Evolutionary conservation across 164 flowering plant species (phyloP), one percentile per base, ranked within the genome.

Genomic region (Chloranthus sessilifolius): DNA sequence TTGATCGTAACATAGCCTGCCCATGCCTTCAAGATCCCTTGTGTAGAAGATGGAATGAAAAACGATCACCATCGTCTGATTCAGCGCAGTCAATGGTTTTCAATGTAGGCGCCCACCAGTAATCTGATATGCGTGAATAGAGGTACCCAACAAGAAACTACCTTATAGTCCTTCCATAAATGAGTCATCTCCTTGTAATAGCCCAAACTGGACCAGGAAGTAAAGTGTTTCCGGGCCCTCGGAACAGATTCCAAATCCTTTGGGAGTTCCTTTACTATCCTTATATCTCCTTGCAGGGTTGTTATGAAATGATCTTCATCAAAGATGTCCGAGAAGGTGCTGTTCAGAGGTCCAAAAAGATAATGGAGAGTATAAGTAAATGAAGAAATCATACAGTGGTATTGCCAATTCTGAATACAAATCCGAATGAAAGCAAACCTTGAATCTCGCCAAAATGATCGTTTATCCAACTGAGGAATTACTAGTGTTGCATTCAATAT

Each of bases 401-500:
- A n/a, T n/a, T n/a, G n/a, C n/a, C n/a, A n/a, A n/a, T 14, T 23
- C 9, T 7, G 24, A 26, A 47, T 23, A 38, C 48, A 36, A 30
- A 23, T 41, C 16, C 16, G 24, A 14, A n/a, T 15, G 39, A 22
- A 51, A 56, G 30, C 47, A 45, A 40, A 92, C 99, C 99, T 92
- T 51, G 95, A 69, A 67, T 92, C 99, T 56, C 67, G 72, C 99
- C 99, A 92, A 51, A 86, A 92, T 55, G 99, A 92, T 20, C 76
- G 78, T 53, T 67, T 84, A 63, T 92, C 99, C 53, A 89, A 67
- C 58, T 82, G 82, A 69, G 99, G 99, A 68, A 92, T 79, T n/a
- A 92, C 95, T 49, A 92, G 60, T 17, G 99, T 88, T 39, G 95
- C 99, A 81, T 89, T 86, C 83, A 92, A 72, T 8, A 92, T 78